Base-by-base conservation (phyloP, 1,284 basidiomycete genomes). In the Cutaneotrichosporon sp. region DNA sequence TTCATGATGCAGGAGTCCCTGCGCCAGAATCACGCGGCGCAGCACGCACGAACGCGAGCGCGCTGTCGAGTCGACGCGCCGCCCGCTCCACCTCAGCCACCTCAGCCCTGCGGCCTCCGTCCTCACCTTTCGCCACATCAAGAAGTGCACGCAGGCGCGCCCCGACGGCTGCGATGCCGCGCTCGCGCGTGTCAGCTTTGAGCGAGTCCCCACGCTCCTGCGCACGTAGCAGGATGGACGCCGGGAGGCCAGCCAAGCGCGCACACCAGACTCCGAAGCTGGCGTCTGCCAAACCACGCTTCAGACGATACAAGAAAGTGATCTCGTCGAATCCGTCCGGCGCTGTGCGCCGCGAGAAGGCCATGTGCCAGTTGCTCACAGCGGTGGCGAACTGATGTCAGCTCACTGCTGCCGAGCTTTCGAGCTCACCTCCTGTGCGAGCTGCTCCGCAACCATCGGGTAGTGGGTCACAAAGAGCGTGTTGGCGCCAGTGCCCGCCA, bases 391-490 rank as follows among this genome's bases (percentile, higher is more conserved):
- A 69, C 72, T 76, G 55, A 9, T 14, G 50, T 40, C 26, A 52
- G 46, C 42, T 21, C 8, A 69, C 63, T 36, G 7, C 7, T 5
- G 34, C 64, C 81, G 83, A 34, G 81, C 22, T 13, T 4, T 26
- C 81, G 68, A 50, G 86, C 70, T 22, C 22, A 80, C 76, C 86
- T 61, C 84, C 80, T 62, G 89, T 86, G 61, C 92, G 81, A 70
- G 88, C 61, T 82, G 80, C 47, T 79, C 74, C 1, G 80, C 81
- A 0, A 82, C 75, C 56, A 77, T 82, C 1, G 92, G 92, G 72
- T 95, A 97, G 75, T 97, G 93, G 0, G 93, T 97, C 70, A 96
- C 93, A 77, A 97, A 97, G n/a, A 96, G 80, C 0, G 91, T 92
- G 76, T 90, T 90, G 82, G 89, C 89, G 67, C 84, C 85, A 31